Evolutionary conservation across 768 basidiomycete genomes (phyloP).

Genomic region (Termitomyces sp.): DNA sequence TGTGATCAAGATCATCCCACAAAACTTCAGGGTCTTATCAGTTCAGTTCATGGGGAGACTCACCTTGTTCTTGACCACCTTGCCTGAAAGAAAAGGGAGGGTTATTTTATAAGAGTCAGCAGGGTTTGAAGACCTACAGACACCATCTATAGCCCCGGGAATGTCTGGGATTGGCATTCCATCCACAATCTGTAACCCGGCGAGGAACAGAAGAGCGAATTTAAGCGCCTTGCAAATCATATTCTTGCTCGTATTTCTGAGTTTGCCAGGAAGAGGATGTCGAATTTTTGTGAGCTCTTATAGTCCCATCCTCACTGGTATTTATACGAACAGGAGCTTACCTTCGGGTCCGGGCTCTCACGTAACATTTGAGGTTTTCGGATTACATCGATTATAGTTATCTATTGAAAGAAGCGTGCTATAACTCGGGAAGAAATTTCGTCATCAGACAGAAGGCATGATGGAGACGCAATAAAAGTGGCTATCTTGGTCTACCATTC

Average conservation of each 20-base stretch:
- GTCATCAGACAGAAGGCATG: too few species aligned
- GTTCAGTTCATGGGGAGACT: background rate
- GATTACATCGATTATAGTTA: too few species aligned
- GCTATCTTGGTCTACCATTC: too few species aligned
- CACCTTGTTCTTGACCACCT: background rate
- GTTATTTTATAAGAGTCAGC: background rate
- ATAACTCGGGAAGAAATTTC: too few species aligned
- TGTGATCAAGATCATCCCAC: background rate
- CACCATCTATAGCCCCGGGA: background rate
- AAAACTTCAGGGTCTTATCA: background rate
- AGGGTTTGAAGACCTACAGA: background rate
- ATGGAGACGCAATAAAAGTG: too few species aligned
- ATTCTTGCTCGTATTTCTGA: background rate
- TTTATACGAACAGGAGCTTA: background rate
- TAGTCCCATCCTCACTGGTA: background rate
- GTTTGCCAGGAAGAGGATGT: background rate
- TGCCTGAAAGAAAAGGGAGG: background rate
- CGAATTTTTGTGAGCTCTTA: background rate
- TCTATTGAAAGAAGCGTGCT: too few species aligned
- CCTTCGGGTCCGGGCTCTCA: background rate
- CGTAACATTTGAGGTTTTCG: background rate
- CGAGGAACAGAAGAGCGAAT: background rate
- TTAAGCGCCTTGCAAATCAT: background rate
- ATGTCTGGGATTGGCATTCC: background rate
- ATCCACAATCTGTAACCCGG: background rate